Conservation (phyloP, 2,329 filamentous ascomycete species). For the Aspergillus pseudoviridinutans region DNA sequence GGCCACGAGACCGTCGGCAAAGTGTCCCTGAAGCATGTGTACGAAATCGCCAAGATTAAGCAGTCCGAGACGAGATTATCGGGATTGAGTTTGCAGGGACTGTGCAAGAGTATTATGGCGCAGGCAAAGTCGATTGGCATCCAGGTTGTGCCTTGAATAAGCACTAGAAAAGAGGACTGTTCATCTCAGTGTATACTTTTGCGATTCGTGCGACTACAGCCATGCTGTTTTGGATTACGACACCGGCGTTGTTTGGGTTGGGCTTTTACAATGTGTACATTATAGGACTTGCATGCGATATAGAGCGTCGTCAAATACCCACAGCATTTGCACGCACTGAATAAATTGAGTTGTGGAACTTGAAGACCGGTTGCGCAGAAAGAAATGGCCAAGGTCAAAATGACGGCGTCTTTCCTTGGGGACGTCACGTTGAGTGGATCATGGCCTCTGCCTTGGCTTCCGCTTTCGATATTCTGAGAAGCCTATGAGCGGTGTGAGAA, state of each 20-base stretch:
- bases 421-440: too few relatives aligned
- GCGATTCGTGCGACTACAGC: conserved; percentile 9
- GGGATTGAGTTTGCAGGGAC: conserved; percentile 63
- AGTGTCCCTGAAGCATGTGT: conserved; percentile 90
- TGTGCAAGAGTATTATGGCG: conserved; percentile 70
- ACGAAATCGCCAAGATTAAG: conserved; percentile 98
- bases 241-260: conserved; percentile 23
- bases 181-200: conserved; percentile 9
- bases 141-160: conserved; percentile 58
- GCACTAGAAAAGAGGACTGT: conserved; percentile 2
- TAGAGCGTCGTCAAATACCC: conserved; percentile 18
- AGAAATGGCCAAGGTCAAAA: too few relatives aligned
- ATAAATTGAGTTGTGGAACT: not conserved
- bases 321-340: conserved; percentile 9
- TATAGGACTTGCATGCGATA: conserved; percentile 23
- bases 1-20: conserved; percentile 76
- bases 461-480: too few relatives aligned
- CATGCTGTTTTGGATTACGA: conserved; percentile 14
- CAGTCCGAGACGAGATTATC: conserved; percentile 70
- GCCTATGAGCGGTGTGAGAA: too few relatives aligned
- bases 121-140: conserved; percentile 75
- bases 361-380: not conserved
- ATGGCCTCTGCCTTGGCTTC: too few relatives aligned
- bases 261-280: conserved; percentile 23
- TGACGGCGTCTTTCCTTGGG: too few relatives aligned